phyloP scores from a whole-genome alignment of 2,329 filamentous ascomycete species.

The Colletotrichum orbiculare region DNA sequence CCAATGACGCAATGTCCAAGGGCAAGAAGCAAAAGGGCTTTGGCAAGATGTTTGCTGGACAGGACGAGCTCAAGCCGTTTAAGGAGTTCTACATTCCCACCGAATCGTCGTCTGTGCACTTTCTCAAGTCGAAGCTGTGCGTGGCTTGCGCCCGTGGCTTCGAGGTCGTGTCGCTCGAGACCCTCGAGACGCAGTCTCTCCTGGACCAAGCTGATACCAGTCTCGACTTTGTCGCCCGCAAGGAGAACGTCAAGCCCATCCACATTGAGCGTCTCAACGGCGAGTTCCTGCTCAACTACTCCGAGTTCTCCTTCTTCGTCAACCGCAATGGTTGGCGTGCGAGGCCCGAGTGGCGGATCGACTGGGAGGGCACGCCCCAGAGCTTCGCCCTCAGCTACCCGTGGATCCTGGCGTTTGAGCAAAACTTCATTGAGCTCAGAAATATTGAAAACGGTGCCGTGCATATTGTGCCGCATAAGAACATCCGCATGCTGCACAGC shows the following conservation, averaged over 20 bases:
- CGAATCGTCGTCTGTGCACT: constrained; percentile 98
- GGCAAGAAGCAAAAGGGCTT: constrained; percentile 96
- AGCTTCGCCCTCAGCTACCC: constrained; percentile 95
- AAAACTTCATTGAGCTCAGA: constrained; percentile 96
- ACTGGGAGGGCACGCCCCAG: constrained; percentile 94
- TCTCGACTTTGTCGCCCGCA: constrained; percentile 93
- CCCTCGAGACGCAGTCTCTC: constrained; percentile 96
- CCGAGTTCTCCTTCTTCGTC: constrained; percentile 98
- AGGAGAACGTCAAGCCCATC: constrained; percentile 93
- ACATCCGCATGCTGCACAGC: constrained; percentile 96
- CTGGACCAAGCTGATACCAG: constrained; percentile 98
- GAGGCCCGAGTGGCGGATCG: constrained; percentile 94
- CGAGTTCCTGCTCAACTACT: constrained; percentile 98
- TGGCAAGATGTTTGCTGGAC: constrained; percentile 94
- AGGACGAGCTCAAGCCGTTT: constrained; percentile 95
- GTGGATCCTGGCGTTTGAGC: constrained; percentile 96
- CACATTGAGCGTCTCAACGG: constrained; percentile 97
- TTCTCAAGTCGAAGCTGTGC: constrained; percentile 95
- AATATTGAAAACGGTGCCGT: constrained; percentile 95
- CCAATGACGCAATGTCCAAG: constrained; percentile 92
- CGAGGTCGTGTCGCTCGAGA: constrained; percentile 95
- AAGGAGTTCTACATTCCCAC: constrained; percentile 99
- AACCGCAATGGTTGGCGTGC: constrained; percentile 98
- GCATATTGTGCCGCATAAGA: constrained; percentile 95
- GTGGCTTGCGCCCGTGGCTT: constrained; percentile 96